Evolutionary conservation across 169 alveolate genomes (phyloP), one percentile per base, ranked within the genome.

Genomic region (Miamiensis avidus): DNA sequence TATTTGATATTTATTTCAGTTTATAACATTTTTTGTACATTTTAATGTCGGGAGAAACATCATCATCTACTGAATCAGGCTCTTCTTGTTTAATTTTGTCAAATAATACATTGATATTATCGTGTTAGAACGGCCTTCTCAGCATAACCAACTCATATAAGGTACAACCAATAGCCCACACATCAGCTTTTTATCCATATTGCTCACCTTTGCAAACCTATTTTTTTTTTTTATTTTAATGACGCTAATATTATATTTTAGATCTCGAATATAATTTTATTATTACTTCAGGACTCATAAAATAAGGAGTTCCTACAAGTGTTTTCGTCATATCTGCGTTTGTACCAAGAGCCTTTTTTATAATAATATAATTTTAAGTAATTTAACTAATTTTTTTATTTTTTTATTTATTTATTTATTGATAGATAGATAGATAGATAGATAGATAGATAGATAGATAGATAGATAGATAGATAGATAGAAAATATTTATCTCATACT

Each of bases 101-200:
- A 83, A 91, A 90, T 20, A 94, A 84, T 0, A 86, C 91, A 29
- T 82, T 65, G 6, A 89, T 82, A 31, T 75, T 85, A 28, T 89
- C 92, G 26, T 88, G 86, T 76, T 94, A 90, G 84, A 90, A 94
- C 4, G 97, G 97, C 76, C 93, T 84, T 74, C 86, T 88, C 11
- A 91, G 65, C 74, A 88, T 83, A 65, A 83, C 91, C 65, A 93
- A 74, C 81, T 93, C 96, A 76, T 93, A 93, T 0, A 93, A 69
- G 32, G 92, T 89, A 69, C 92, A 90, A 0, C 96, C 96, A 28
- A 93, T 49, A n/a, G 94, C 94, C 96, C 96, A 93, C 16, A 93
- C 90, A 78, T 93, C 96, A 1, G 95, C 94, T 75, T 91, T 93
- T 65, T 82, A 75, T 29, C 92, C 95, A 85, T 93, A 93, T 20